These are phyloP conservation scores for Blakeslea trispora DNA, from an alignment of 371 early-diverging fungal species.

Conservation along the genomic window DNA sequence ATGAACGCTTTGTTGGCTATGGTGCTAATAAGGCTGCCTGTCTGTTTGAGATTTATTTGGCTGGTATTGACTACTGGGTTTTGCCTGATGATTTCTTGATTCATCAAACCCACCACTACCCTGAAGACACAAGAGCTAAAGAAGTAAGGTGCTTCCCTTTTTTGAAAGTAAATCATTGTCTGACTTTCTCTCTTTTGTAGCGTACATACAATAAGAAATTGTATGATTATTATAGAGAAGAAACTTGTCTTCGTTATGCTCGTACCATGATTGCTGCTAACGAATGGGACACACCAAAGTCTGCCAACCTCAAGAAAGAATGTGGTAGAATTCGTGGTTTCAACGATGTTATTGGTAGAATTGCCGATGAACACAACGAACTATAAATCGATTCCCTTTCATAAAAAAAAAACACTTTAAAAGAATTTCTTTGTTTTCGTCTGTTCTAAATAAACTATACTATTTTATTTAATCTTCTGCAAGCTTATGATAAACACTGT, in stretches of 20 bases:
- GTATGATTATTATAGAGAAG: constrained; percentile 67
- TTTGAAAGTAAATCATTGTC: too few relatives aligned
- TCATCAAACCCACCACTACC: constrained; percentile 69
- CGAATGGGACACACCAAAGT: constrained; percentile 20
- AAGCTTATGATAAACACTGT: background rate
- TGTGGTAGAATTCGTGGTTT: constrained; percentile 27
- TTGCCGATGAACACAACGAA: constrained; percentile 15
- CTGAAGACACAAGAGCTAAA: constrained; percentile 59
- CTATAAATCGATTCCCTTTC: constrained; percentile 3
- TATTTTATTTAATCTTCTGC: background rate
- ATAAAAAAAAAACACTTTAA: background rate
- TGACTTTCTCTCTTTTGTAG: constrained; percentile 44
- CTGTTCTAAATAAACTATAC: too few relatives aligned
- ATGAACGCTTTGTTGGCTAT: constrained; percentile 70
- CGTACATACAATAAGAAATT: constrained; percentile 66
- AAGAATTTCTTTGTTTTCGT: too few relatives aligned
- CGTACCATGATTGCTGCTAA: constrained; percentile 25
- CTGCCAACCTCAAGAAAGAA: constrained; percentile 25
- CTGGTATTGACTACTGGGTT: constrained; percentile 67
- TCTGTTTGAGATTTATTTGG: constrained; percentile 65
- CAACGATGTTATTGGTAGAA: constrained; percentile 30
- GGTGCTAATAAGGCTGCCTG: constrained; percentile 75
- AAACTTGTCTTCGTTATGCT: constrained; percentile 50
- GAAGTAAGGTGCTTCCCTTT: constrained; percentile 64
- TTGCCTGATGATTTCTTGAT: constrained; percentile 65